Evolutionary conservation across 1,284 basidiomycete species (phyloP), one percentile per base, ranked within the genome.

Genomic region (Stereum hirsutum): DNA sequence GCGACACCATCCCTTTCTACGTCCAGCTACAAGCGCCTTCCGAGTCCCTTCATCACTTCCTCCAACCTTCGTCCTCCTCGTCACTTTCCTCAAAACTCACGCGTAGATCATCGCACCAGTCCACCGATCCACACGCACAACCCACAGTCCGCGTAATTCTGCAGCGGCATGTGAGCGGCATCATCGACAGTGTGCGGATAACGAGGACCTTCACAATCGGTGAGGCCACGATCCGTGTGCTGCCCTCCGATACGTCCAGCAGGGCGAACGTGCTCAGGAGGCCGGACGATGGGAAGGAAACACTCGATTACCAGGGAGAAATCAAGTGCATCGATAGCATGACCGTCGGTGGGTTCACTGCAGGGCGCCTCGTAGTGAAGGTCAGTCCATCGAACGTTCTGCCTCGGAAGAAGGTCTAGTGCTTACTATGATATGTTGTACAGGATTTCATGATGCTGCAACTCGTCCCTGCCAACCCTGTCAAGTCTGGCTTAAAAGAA

Each of bases 1-100:
- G 59, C 1, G 76, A 79, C 44, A 62, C 55, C 8, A 75, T 82
- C 14, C 78, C 78, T 1, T 78, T 83, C 54, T 75, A 79, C 51
- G 50, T 83, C 25, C 78, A 79, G 46, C 59, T 83, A n/a, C 65
- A 59, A 34, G 76, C 70, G 4, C 61, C 65, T 2, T 44, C 63
- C 2, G 52, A 61, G 27, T 68, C 70, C 8, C 57, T 79, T 11
- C 60, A 55, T 34, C 64, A 61, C 26, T 62, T 78, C 42, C 56
- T 72, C 4, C 32, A 46, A 48, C 55, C 48, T 11, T 39, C 40
- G 21, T 34, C 45, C 47, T 55, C 48, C n/a, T 28, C 41, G 26
- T 48, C 54, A 36, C 21, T 47, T 52, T 24, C 30, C n/a, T 15
- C 27, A 43, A 32, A 42, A 17, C 15, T 39, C 11, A 39, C 45